phyloP scores from a whole-genome alignment of 2,329 filamentous ascomycete species.

The Leptoxyphium fumago region DNA sequence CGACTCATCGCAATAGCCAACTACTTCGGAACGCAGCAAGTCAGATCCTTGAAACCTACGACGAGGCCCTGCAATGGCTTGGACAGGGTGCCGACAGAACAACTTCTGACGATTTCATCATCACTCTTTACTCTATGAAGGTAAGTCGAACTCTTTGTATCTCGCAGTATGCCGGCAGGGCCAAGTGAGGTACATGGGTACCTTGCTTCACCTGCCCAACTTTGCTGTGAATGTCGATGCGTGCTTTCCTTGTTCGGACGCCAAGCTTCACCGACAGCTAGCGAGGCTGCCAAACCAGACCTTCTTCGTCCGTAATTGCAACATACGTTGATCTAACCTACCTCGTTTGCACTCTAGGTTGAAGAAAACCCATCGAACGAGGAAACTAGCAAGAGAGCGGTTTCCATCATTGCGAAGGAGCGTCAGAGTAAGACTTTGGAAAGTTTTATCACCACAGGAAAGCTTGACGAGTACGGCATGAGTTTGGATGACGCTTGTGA shows the following conservation, averaged over 20 bases:
- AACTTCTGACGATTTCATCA: conserved; percentile 42
- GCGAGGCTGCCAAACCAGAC: no score
- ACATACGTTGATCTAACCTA: background rate
- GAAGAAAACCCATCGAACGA: conserved; percentile 36
- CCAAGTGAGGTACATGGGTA: background rate
- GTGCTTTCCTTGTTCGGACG: background rate
- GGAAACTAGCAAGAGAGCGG: conserved; percentile 38
- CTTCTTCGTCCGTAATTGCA: background rate
- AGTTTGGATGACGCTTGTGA: conserved; percentile 39
- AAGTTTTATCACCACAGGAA: conserved; percentile 38
- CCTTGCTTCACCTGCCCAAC: no score
- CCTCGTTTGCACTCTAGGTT: conserved; percentile 21
- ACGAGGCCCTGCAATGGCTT: conserved; percentile 49
- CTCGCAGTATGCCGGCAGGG: background rate
- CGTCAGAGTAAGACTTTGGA: conserved; percentile 41
- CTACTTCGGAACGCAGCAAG: conserved; percentile 42
- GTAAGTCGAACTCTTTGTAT: conserved; percentile 22
- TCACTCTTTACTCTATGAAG: conserved; percentile 42
- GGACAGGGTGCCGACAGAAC: conserved; percentile 30
- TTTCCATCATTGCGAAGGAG: conserved; percentile 43
- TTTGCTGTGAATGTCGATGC: no score
- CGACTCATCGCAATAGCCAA: conserved; percentile 41
- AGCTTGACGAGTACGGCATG: conserved; percentile 37
- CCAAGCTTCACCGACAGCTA: background rate
- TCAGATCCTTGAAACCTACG: conserved; percentile 44